These are phyloP conservation scores for Sporothrix pallida DNA, from an alignment of 2,329 filamentous ascomycete genomes.

Conservation along the genomic window DNA sequence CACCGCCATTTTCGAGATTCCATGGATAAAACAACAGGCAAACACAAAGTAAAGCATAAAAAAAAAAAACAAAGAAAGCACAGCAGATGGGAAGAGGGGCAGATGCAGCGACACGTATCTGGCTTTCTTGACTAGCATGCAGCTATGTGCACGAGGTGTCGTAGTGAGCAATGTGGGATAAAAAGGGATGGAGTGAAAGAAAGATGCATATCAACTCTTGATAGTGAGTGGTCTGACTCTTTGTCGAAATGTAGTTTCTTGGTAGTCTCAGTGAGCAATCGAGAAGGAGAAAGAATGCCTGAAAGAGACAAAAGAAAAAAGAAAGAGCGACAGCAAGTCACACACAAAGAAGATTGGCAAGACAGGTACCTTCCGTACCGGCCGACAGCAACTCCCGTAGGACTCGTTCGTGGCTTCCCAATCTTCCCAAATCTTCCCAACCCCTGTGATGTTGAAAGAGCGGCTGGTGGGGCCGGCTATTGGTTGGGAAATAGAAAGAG, in stretches of 20 bases:
- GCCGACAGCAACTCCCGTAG: background rate
- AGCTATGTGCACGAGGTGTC: background rate
- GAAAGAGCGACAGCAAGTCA: background rate
- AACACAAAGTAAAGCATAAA: background rate
- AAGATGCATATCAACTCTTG: background rate
- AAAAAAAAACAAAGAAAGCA: background rate
- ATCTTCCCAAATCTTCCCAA: background rate
- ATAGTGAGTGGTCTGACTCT: background rate
- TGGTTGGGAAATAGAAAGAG: constrained; percentile 32
- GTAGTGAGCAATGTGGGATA: constrained; percentile 1
- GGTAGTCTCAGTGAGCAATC: background rate
- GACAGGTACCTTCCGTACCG: background rate
- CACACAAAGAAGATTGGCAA: constrained; percentile 18
- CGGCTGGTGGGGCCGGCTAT: constrained; percentile 28
- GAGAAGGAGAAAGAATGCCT: background rate
- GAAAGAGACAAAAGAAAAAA: background rate
- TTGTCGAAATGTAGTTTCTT: background rate
- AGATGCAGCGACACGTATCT: constrained; percentile 24
- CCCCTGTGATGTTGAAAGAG: constrained; percentile 14
- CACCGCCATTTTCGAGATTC: constrained; percentile 24
- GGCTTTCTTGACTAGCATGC: background rate
- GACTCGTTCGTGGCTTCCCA: constrained; percentile 25
- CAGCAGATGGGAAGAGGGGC: background rate
- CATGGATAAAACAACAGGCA: background rate
- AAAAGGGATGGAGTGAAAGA: background rate